Conservation (phyloP, 257 asterid genomes). For the Fraxinus excelsior region DNA sequence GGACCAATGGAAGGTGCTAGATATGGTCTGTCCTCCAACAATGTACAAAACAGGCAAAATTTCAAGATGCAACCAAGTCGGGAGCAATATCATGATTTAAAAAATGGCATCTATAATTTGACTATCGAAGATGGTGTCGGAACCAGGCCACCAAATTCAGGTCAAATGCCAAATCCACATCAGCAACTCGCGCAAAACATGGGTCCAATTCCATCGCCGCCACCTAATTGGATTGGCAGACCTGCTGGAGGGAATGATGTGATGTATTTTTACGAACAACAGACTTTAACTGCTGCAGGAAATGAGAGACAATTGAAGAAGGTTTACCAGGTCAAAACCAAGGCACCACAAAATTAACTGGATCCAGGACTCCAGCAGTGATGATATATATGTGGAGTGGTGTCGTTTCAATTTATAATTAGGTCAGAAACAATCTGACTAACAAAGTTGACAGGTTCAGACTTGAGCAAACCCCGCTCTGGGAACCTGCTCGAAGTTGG, state of each 20-base stretch:
- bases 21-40: constrained; percentile 30
- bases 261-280: constrained; percentile 36
- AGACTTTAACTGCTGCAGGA: constrained; percentile 28
- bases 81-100: constrained; percentile 49
- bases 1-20: constrained; percentile 42
- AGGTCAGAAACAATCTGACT: background rate
- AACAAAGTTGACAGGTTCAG: background rate
- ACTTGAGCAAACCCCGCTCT: background rate
- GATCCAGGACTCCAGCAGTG: constrained; percentile 34
- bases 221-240: constrained; percentile 61
- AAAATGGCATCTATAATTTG: constrained; percentile 57
- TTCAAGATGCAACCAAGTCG: constrained; percentile 42
- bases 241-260: constrained; percentile 35
- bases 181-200: constrained; percentile 29
- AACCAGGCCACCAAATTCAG: constrained; percentile 33
- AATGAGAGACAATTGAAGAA: constrained; percentile 50
- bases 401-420: background rate
- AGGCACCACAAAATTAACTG: constrained; percentile 17
- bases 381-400: background rate
- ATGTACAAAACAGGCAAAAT: constrained; percentile 43
- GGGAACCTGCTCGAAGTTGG: background rate
- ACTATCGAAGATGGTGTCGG: constrained; percentile 47
- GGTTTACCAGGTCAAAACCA: constrained; percentile 59
- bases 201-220: constrained; percentile 69
- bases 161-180: constrained; percentile 26